Conservation (phyloP, 768 basidiomycete species). For the Phlebiopsis flavidoalba region DNA sequence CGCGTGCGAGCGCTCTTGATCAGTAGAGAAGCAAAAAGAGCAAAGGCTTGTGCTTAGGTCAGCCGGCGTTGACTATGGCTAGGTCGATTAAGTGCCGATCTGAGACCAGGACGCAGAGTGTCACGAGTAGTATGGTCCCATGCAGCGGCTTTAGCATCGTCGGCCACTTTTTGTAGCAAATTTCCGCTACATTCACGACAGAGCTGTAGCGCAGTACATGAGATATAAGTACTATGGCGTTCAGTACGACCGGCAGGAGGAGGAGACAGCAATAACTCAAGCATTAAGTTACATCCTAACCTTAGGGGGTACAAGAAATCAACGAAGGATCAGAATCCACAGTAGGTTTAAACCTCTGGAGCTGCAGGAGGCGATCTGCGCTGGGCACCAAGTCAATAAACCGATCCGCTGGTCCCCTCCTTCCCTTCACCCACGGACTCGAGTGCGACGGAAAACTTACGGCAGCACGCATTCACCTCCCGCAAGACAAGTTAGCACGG, state of each 20-base stretch:
- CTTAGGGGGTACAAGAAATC: not conserved
- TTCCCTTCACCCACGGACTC: too few species aligned
- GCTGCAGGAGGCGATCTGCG: conserved; percentile 39
- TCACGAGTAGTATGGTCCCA: conserved; percentile 46
- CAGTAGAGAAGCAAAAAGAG: conserved; percentile 44
- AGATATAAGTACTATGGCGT: not conserved
- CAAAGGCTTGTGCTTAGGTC: conserved; percentile 49
- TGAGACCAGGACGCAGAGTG: conserved; percentile 47
- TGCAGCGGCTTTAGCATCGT: conserved; percentile 57
- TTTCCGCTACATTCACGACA: conserved; percentile 62
- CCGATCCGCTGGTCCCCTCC: too few species aligned
- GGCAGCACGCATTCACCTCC: conserved; percentile 81
- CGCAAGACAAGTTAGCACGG: conserved; percentile 53
- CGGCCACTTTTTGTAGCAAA: conserved; percentile 65
- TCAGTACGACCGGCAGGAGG: conserved; percentile 18
- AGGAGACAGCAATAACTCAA: conserved; percentile 24
- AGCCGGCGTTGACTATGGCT: conserved; percentile 59
- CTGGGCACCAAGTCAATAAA: not conserved
- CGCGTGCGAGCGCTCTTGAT: conserved; percentile 58
- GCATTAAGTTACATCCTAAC: not conserved
- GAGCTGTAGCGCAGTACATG: conserved; percentile 17
- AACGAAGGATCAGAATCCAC: not conserved
- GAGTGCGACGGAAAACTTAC: conserved; percentile 42
- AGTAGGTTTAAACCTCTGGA: conserved; percentile 33
- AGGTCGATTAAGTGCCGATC: conserved; percentile 58